Evolutionary conservation across 352 stramenopile species (phyloP), one percentile per base, ranked within the genome.

Genomic region (Globisporangium apiculatum): DNA sequence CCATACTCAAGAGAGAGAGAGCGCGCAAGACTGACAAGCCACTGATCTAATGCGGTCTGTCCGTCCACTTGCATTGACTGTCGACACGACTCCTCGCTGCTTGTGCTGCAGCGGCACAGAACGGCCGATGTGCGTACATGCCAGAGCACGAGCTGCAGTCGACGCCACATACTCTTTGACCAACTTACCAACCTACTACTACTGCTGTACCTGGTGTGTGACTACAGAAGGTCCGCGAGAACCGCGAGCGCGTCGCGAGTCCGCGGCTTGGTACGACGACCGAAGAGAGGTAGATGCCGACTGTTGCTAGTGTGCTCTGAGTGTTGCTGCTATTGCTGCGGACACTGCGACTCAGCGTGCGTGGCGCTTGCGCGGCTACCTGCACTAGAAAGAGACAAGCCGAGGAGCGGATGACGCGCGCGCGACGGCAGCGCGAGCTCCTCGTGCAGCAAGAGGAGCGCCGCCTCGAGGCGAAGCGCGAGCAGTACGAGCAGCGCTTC

Each of bases 311-410:
- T 51, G 15, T 51, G 35, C 6, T 12, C 15, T 55, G 15, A 7
- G 17, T 63, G 51, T 31, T 64, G 24, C 24, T 31, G 24, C 2
- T 31, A 31, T 31, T 31, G 24, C 24, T 31, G 24, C 24, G 24
- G 2, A 31, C 24, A 31, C 24, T 31, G 24, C 2, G 24, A 31
- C 24, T 31, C 24, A 31, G 24, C 24, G 24, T 3, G 24, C 24
- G 2, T 31, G 24, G 24, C 24, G 24, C 24, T 3, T 31, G 24
- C 24, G 24, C 2, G 24, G 24, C 24, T 31, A 31, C 24, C 24
- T 60, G 36, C 50, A 65, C 64, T 76, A 89, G 79, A 64, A 88
- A 87, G 69, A 84, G 76, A 69, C 72, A 80, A 71, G 52, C 70
- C 51, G 70, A 79, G 18, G 70, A 83, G 18, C 70, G 74, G 55